Base-by-base conservation (phyloP, 164 flowering plant species). In the Macadamia tetraphylla region DNA sequence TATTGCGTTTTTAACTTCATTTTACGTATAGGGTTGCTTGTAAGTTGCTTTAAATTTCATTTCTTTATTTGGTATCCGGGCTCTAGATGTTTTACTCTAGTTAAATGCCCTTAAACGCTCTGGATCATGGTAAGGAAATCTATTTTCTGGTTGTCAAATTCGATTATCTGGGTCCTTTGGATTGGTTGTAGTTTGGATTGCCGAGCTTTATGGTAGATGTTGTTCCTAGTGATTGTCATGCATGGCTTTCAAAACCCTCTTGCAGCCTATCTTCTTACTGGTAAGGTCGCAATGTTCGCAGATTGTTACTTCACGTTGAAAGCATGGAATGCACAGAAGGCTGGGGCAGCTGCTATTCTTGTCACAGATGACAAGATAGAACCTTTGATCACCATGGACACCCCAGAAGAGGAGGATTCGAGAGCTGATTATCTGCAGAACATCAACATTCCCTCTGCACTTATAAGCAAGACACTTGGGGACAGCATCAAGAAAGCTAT, bases 321-420 rank as follows among this genome's bases (percentile, higher is more conserved):
- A 82, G 96, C 96, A 55, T 94, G 96, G 97, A 86, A 88, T 79
- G 96, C 97, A 0, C 97, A 94, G 73, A 83, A 83, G 10, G 92
- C 80, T 58, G 97, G 97, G 70, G 98, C 93, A 8, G 97, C 98
- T 1, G 97, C 98, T 14, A 77, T 94, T 67, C 91, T 94, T 49
- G 96, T 94, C 43, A 85, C 93, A 1, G 97, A 94, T 77, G 81
- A 85, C 74, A 83, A 72, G 70, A 40, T 65, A 18, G 98, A 91
- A 68, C 97, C 93, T 55, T 82, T 94, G 74, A 94, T 94, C 64
- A 87, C 96, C 55, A 94, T 94, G 98, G 97, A 90, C 74, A 83
- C 79, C 57, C 98, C 98, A 6, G 97, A 87, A 74, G 96, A 91
- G 74, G 93, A 80, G 11, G 74, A 81, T 29, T 70, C 87, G 1